Evolutionary conservation across 2,329 filamentous ascomycete species (phyloP), one percentile per base, ranked within the genome.

Genomic region (Ophiostoma angusticollis): DNA sequence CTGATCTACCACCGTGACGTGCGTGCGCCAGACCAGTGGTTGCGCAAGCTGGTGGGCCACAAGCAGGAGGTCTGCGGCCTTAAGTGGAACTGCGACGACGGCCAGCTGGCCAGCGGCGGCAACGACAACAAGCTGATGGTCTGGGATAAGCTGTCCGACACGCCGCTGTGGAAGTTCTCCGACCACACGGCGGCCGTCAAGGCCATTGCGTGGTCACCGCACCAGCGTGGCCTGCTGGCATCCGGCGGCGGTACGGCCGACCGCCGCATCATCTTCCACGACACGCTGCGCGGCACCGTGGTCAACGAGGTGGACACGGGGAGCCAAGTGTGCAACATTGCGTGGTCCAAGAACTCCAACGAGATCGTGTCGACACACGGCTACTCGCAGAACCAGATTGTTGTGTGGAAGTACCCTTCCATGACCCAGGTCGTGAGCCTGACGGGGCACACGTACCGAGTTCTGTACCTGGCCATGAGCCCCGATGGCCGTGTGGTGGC

Each of bases 91-190:
- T 84, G 83, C 41, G 87, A 96, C 50, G 89, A 95, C 52, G 84
- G 86, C 5, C 91, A 98, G 57, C 70, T 98, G 19, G 91, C 91
- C 11, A 93, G 84, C 40, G 91, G 91, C 35, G 91, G 91, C 6
- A 98, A 98, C 58, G 91, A 98, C 64, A 98, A 98, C 64, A 96
- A 96, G 57, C 70, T 98, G 32, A 91, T 96, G 74, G 86, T 98
- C 18, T 98, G 91, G 91, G 91, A 98, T 53, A 93, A 93, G 56
- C 70, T 95, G 42, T 84, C 79, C n/a, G 83, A 93, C 50, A 84
- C 86, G 7, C 91, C 91, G 1, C 69, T 93, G 3, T 94, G 84
- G 69, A 93, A 93, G 51, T 96, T 94, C 59, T 82, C 83, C 14
- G 87, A 95, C 47, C 91, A 98, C 57, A 89, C 82, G 25, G 91